These are phyloP conservation scores for Pseudonitzschia delicatissima DNA, from an alignment of 108 stramenopile genomes.

Conservation along the genomic window DNA sequence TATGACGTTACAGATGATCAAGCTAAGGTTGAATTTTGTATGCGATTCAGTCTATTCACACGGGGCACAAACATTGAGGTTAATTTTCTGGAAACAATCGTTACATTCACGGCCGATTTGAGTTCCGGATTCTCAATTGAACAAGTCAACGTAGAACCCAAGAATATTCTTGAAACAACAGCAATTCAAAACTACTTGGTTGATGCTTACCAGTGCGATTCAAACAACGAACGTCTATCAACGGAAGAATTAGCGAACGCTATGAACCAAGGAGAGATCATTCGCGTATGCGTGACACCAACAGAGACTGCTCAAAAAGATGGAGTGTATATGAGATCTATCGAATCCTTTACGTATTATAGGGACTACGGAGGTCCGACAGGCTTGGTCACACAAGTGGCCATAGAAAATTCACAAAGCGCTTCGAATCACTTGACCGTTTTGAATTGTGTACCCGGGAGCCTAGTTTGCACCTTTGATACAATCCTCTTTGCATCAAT, in stretches of 20 bases:
- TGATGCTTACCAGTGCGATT: conserved; percentile 12
- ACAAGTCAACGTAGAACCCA: background rate
- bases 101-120: conserved; percentile 17
- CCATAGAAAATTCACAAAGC: conserved; percentile 4
- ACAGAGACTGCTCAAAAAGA: background rate
- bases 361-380: conserved; percentile 4
- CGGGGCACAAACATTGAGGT: conserved; percentile 8
- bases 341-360: conserved; percentile 11
- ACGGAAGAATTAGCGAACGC: background rate
- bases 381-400: conserved; percentile 5
- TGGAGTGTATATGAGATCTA: conserved; percentile 13
- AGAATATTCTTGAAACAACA: conserved; percentile 12
- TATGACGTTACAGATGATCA: background rate
- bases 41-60: background rate
- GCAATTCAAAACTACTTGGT: conserved; percentile 7
- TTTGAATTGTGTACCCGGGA: background rate
- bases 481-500: conserved; percentile 20
- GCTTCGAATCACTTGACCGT: conserved; percentile 15
- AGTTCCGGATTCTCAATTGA: conserved; percentile 6
- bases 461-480: conserved; percentile 3
- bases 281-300: conserved; percentile 15
- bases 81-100: conserved; percentile 20
- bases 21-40: background rate
- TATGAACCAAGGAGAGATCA: conserved; percentile 13
- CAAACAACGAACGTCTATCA: background rate